Evolutionary conservation across 805 yeast genomes (phyloP), one percentile per base, ranked within the genome.

Genomic region (Candida wancherniae): DNA sequence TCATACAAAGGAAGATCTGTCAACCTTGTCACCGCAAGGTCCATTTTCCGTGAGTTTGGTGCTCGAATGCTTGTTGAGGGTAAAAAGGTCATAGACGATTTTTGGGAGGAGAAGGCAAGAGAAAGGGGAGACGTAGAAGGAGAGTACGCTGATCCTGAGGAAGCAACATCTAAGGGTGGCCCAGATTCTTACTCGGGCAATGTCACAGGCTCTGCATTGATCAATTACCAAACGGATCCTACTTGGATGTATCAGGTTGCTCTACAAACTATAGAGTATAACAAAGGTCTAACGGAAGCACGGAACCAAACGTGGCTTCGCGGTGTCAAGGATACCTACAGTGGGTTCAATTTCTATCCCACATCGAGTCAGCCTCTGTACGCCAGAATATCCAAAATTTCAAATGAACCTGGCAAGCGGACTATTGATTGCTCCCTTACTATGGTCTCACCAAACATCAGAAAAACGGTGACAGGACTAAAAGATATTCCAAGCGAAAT

Each of bases 1-100:
- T 83, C 95, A 2, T 90, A 86, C 58, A 86, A 86, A 59, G 92
- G 94, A 27, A 73, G 97, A 45, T 73, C 86, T 1, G 88, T 92
- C 20, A 88, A 92, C 37, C 64, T 90, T 23, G 94, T 92, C 5
- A 80, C 97, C 5, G 97, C 98, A 0, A 73, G 94, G 35, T 80
- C 94, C 10, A 78, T 87, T 2, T 92, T 74, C 60, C 72, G 87
- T 42, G 97, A 88, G 58, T 90, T 92, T 65, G 98, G 98, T 4
- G 84, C 95, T 15, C 75, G 76, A 39, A 77, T 88, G 29, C 67
- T 92, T 22, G 71, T 75, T 13, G 82, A 84, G 31, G 98, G 98
- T 24, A 74, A 71, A 40, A 76, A 82, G 43, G 81, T 84, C 17
- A 69, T 63, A 9, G 98, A 92, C 61, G 98, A 92, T 57, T 92